Percentiles rank a stretch among this genome's conserved stretches.
Conservation (phyloP, 2,329 filamentous ascomycete genomes). For the Elsinoe perseae region DNA sequence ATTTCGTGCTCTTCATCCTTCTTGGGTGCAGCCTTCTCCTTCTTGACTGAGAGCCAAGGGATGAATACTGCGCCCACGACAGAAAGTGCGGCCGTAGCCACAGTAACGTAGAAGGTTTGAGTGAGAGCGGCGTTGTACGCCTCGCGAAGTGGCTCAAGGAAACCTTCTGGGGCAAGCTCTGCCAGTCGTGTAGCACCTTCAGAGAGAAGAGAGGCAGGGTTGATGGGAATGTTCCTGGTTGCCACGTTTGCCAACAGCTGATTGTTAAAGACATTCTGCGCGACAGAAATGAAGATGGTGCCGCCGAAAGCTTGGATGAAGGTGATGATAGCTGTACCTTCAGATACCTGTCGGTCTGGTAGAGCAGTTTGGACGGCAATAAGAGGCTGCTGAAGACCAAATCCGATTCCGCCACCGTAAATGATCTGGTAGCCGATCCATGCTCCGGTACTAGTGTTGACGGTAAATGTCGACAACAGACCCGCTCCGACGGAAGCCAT, state of each 20-base stretch:
- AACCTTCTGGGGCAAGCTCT: slow-evolving; percentile 43
- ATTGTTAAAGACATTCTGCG: slow-evolving; percentile 46
- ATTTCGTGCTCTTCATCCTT: slow-evolving; percentile 10
- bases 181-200: slow-evolving; percentile 54
- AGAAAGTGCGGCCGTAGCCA: slow-evolving; percentile 47
- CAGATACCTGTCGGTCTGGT: slow-evolving; percentile 37
- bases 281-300: slow-evolving; percentile 44
- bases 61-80: slow-evolving; percentile 49
- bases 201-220: slow-evolving; percentile 35
- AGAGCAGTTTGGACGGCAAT: slow-evolving; percentile 42
- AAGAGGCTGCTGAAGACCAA: slow-evolving; percentile 41
- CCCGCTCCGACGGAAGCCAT: slow-evolving; percentile 37
- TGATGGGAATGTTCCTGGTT: slow-evolving; percentile 31
- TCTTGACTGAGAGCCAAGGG: slow-evolving; percentile 61
- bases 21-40: slow-evolving; percentile 25
- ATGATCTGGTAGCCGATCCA: slow-evolving; percentile 25
- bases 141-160: slow-evolving; percentile 46
- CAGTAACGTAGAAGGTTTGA: slow-evolving; percentile 52
- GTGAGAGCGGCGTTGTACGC: slow-evolving; percentile 59
- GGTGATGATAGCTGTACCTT: slow-evolving; percentile 44
- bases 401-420: slow-evolving; percentile 34
- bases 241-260: slow-evolving; percentile 36
- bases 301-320: slow-evolving; percentile 44
- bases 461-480: slow-evolving; percentile 33
- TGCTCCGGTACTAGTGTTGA: slow-evolving; percentile 29